Base-by-base conservation (phyloP, 495 filamentous ascomycete species). In the Amphirosellinia nigrospora region DNA sequence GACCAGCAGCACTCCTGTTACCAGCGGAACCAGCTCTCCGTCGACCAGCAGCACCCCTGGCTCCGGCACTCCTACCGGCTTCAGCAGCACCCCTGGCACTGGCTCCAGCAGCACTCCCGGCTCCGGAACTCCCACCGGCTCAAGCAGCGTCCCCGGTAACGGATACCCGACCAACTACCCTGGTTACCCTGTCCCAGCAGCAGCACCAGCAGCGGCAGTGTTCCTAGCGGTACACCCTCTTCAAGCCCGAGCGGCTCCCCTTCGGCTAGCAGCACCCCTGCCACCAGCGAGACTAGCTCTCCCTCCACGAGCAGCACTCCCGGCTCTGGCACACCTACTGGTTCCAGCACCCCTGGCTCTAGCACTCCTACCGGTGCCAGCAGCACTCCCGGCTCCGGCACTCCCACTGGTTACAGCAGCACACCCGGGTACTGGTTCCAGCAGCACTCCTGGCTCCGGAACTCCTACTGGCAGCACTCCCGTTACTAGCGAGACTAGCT, bases 121-220 rank as follows among this genome's bases (percentile, higher is more conserved):
- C 8, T 34, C 16, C 64, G 45, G 28, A 15, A n/a, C 50, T 19
- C 46, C 63, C 3, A 32, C 45, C 11, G 13, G 58, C 36, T 45
- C 3, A 4, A 45, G 23, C 21, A 64, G 62, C 62, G 53, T 30
- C 3, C 63, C 63, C 15, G 63, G 63, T 23, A 26, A n/a, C 3
- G 46, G 63, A 8, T 66, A 66, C 13, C 45, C 62, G 13, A 65
- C 62, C 15, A 32, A 32, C 10, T 55, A 56, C 23, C 23, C 59
- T 15, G 23, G 59, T 4, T 52, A 50, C 32, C 63, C 63, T 1
- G 45, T 21, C 15, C 23, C 36, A 28, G 36, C 23, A 43, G 59
- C 50, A 41, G 26, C 39, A 19, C 15, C n/a, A n/a, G n/a, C n/a
- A n/a, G n/a, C n/a, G n/a, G n/a, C n/a, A n/a, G n/a, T n/a, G n/a